These are phyloP conservation scores for Lentinula boryana DNA, from an alignment of 768 basidiomycete genomes.

Conservation along the genomic window DNA sequence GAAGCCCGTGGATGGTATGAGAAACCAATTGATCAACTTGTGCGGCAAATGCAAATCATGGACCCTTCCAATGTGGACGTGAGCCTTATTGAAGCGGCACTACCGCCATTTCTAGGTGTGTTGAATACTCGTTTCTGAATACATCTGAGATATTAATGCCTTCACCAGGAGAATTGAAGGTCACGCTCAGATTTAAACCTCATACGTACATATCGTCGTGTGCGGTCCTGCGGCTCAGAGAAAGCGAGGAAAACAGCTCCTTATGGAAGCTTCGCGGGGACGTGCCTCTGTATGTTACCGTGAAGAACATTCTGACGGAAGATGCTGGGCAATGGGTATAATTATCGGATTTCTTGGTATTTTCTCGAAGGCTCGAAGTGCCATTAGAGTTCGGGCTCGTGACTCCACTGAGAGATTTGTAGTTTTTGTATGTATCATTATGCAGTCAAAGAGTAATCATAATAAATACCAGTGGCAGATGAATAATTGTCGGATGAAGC, in stretches of 20 bases:
- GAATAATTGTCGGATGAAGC: neutral
- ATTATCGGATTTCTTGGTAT: neutral
- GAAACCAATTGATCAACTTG: constrained; percentile 43
- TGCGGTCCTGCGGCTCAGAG: constrained; percentile 50
- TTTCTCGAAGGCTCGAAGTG: neutral
- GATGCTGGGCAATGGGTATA: neutral
- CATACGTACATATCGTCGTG: constrained; percentile 4
- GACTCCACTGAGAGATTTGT: no score
- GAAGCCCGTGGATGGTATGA: constrained; percentile 68
- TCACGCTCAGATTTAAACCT: constrained; percentile 32
- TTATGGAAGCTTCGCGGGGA: constrained; percentile 64
- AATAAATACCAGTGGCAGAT: no score
- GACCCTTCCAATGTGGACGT: constrained; percentile 37
- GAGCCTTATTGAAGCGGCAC: constrained; percentile 46
- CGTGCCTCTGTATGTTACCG: constrained; percentile 34
- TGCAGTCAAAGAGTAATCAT: no score
- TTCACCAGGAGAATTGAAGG: constrained; percentile 58
- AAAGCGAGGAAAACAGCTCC: constrained; percentile 64
- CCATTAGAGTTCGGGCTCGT: no score
- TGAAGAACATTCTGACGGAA: constrained; percentile 36
- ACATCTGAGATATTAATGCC: constrained; percentile 1
- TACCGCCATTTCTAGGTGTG: constrained; percentile 56
- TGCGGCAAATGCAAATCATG: constrained; percentile 36
- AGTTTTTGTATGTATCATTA: no score
- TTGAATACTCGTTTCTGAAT: neutral